Evolutionary conservation across 2,329 filamentous ascomycete genomes (phyloP).

Genomic region (Aphanocladium album): DNA sequence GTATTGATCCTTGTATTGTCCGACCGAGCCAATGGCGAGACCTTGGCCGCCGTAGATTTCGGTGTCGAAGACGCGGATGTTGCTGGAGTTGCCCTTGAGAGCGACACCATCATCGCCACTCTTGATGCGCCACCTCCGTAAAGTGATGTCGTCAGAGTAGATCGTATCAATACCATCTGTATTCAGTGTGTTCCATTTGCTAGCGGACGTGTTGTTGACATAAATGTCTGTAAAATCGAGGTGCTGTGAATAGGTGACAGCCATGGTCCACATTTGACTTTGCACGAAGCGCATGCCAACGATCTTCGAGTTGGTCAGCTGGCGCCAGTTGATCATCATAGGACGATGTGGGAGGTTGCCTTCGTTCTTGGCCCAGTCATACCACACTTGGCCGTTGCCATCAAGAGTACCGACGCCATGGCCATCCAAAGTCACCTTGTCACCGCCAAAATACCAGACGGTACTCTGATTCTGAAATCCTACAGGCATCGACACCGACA

Average conservation of each 20-base stretch:
- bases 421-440: conserved; percentile 44
- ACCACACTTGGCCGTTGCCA: conserved; percentile 58
- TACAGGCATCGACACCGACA: conserved; percentile 43
- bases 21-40: conserved; percentile 53
- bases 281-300: conserved; percentile 46
- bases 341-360: conserved; percentile 46
- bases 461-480: conserved; percentile 53
- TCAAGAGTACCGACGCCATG: conserved; percentile 49
- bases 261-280: conserved; percentile 58
- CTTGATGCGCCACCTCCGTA: conserved; percentile 44
- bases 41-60: conserved; percentile 46
- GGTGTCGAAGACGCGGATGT: conserved; percentile 46
- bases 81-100: conserved; percentile 51
- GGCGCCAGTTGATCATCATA: conserved; percentile 43
- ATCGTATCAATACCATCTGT: conserved; percentile 48
- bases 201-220: conserved; percentile 43
- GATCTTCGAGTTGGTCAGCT: conserved; percentile 43
- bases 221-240: conserved; percentile 46
- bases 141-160: conserved; percentile 46
- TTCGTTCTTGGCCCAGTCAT: conserved; percentile 40
- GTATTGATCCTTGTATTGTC: conserved; percentile 44
- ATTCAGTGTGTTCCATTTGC: conserved; percentile 29
- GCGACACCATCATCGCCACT: conserved; percentile 52
- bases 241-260: conserved; percentile 43
- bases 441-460: conserved; percentile 50